Percentiles rank a stretch among this genome's conserved stretches.
Conservation (phyloP, 2,329 filamentous ascomycete genomes). For the Paecilomyces fulvus region DNA sequence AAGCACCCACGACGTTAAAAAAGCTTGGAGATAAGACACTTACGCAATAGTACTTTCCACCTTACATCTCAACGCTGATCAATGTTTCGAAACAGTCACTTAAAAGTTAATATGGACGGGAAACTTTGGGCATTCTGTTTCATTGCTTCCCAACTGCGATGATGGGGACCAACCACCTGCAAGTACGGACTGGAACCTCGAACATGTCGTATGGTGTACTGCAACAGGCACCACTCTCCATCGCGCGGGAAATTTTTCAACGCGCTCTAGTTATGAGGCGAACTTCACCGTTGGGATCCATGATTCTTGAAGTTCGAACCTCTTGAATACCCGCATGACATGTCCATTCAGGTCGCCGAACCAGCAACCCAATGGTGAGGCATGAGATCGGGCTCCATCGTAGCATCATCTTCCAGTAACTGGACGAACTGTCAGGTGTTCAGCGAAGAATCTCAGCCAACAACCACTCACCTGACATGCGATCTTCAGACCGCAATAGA, state of each 20-base stretch:
- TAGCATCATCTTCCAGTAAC: not conserved
- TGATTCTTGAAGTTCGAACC: not conserved
- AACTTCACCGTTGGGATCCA: not conserved
- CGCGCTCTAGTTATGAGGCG: not conserved
- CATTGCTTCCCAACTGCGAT: not conserved
- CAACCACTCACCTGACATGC: not conserved
- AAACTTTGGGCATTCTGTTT: not conserved
- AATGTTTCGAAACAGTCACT: not conserved
- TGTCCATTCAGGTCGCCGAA: not conserved
- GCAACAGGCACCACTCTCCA: not conserved
- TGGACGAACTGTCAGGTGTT: not conserved
- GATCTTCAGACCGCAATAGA: not conserved
- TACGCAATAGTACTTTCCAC: not conserved
- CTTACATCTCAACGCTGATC: not conserved
- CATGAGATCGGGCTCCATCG: not conserved
- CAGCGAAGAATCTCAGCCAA: not conserved
- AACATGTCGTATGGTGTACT: not conserved
- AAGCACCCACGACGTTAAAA: not conserved
- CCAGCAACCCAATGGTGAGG: not conserved
- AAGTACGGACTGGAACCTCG: not conserved
- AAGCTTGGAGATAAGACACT: not conserved
- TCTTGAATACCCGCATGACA: not conserved
- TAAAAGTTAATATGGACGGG: not conserved
- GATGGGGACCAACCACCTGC: not conserved
- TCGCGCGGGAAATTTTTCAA: not conserved